phyloP scores from a whole-genome alignment of 2,329 filamentous ascomycete species.

The Talaromyces sp. region DNA sequence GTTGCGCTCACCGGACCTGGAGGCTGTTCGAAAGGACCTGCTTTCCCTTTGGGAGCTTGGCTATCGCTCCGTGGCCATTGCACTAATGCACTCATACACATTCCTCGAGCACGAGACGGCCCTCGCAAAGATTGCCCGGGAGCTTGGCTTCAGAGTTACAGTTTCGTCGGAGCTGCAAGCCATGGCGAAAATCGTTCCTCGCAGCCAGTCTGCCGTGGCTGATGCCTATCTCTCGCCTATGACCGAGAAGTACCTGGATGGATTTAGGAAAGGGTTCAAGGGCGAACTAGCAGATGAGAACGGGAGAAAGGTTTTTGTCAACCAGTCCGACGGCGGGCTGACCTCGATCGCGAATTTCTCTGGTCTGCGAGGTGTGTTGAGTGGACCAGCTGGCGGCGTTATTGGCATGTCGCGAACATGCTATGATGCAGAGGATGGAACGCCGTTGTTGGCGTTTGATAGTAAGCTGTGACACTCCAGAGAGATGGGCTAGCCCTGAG shows the following conservation, averaged over 20 bases:
- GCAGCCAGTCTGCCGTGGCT: constrained; percentile 66
- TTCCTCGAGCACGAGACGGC: constrained; percentile 74
- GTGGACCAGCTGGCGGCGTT: too few species aligned
- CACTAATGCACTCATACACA: constrained; percentile 76
- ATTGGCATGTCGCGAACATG: too few species aligned
- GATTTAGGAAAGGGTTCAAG: constrained; percentile 58
- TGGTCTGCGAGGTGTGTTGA: too few species aligned
- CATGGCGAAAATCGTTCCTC: constrained; percentile 71
- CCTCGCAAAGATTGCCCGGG: constrained; percentile 66
- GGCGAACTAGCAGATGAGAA: constrained; percentile 65
- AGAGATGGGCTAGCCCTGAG: too few species aligned
- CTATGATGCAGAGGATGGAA: too few species aligned
- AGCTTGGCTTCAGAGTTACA: constrained; percentile 72
- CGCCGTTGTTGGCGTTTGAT: too few species aligned
- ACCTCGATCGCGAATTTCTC: too few species aligned
- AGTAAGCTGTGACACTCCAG: too few species aligned
- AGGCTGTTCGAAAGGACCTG: constrained; percentile 47
- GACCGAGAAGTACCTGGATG: constrained; percentile 61
- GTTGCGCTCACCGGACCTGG: too few species aligned
- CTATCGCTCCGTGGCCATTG: constrained; percentile 30
- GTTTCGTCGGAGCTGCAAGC: constrained; percentile 70
- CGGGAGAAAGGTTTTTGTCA: too few species aligned
- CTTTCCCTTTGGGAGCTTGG: constrained; percentile 42
- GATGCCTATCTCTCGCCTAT: constrained; percentile 71
- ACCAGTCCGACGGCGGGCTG: too few species aligned